A percentile compares a stretch with the other conserved stretches of the same genome.
Evolutionary conservation across 768 basidiomycete genomes (phyloP).

Genomic region (Suillus placidus): DNA sequence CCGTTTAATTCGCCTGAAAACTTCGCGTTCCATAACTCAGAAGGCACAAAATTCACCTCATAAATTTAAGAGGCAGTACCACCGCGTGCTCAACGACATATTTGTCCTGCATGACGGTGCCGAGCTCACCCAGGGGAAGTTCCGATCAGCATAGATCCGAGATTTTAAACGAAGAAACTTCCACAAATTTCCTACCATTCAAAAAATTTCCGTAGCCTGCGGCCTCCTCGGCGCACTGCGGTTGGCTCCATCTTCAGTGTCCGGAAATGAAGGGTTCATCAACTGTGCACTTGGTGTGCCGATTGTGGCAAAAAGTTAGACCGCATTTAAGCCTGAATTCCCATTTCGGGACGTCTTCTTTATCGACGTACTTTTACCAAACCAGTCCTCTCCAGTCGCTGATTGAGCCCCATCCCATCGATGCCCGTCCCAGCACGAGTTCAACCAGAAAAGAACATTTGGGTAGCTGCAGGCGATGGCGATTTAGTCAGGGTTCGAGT

Average conservation of each 20-base stretch:
- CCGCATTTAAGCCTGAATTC: constrained; percentile 23
- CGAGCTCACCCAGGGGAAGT: constrained; percentile 18
- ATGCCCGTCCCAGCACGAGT: constrained; percentile 37
- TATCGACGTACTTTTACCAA: constrained; percentile 8
- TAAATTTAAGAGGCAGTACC: constrained; percentile 8
- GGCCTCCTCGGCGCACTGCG: constrained; percentile 3
- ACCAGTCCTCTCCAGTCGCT: constrained; percentile 20
- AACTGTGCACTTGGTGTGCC: constrained; percentile 8
- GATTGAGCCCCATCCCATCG: constrained; percentile 19
- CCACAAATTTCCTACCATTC: neutral
- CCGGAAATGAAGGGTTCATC: constrained; percentile 6
- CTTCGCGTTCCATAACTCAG: neutral
- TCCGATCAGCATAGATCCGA: constrained; percentile 36
- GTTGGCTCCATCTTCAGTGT: constrained; percentile 3
- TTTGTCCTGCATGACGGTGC: constrained; percentile 23
- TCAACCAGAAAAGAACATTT: constrained; percentile 63
- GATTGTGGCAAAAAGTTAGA: constrained; percentile 18
- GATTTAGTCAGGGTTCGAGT: constrained; percentile 79
- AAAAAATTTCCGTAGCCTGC: constrained; percentile 5
- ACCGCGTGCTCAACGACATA: neutral
- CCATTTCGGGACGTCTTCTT: constrained; percentile 27
- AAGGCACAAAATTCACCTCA: constrained; percentile 1
- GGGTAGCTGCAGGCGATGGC: constrained; percentile 93
- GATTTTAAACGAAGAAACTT: constrained; percentile 19
- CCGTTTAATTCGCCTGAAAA: constrained; percentile 9